Percentiles rank a stretch among this genome's conserved stretches.
Evolutionary conservation across 2,329 filamentous ascomycete genomes (phyloP).

Genomic region (Scleromitrula shiraiana): DNA sequence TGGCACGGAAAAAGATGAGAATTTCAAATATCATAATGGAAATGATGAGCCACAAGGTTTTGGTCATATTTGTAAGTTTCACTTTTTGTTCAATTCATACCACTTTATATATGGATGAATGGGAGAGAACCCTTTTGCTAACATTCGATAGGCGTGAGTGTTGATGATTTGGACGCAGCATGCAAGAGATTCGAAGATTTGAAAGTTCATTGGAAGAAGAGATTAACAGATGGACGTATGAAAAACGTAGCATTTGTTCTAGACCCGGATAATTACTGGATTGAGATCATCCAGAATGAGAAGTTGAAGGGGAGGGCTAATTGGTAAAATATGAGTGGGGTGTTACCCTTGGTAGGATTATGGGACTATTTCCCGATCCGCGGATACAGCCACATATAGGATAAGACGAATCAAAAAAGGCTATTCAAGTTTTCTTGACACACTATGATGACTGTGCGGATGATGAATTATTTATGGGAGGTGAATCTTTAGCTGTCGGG

Average conservation of each 20-base stretch:
- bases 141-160: slow-evolving; percentile 53
- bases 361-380: too few species aligned
- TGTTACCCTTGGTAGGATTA: background rate
- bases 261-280: slow-evolving; percentile 80
- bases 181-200: slow-evolving; percentile 78
- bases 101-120: too few species aligned
- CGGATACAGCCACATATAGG: background rate
- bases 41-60: slow-evolving; percentile 91
- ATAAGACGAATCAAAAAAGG: background rate
- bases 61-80: slow-evolving; percentile 72
- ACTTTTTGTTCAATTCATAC: background rate
- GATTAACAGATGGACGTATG: slow-evolving; percentile 85
- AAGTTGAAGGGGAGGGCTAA: slow-evolving; percentile 39
- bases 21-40: slow-evolving; percentile 84
- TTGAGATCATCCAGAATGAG: slow-evolving; percentile 74
- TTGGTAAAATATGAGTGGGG: slow-evolving; percentile 14
- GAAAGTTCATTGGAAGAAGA: slow-evolving; percentile 88
- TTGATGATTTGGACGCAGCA: slow-evolving; percentile 83
- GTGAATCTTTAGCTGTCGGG: background rate
- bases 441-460: background rate
- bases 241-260: slow-evolving; percentile 88
- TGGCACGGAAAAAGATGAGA: slow-evolving; percentile 75
- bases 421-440: background rate
- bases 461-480: background rate
- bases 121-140: too few species aligned